A percentile compares a stretch with the other conserved stretches of the same genome.
Evolutionary conservation across 2,329 filamentous ascomycete genomes (phyloP).

Genomic region (Cladosporium sp.): DNA sequence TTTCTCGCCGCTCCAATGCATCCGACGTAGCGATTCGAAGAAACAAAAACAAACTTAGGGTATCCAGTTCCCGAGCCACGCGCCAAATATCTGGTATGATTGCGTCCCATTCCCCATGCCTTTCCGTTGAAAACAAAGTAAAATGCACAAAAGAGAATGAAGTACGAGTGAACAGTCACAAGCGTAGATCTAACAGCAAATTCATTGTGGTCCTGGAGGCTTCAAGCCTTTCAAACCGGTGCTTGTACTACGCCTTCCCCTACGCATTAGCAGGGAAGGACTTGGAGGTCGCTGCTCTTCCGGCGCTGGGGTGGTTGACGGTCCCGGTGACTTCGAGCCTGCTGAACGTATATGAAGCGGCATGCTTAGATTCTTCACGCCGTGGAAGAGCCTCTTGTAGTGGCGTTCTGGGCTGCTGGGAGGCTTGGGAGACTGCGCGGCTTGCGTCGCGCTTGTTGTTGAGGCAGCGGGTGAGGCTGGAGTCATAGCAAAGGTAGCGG

Average conservation of each 20-base stretch:
- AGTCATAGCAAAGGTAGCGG: conserved; percentile 5
- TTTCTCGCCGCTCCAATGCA: too few relatives aligned
- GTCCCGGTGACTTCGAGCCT: not conserved
- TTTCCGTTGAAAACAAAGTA: not conserved
- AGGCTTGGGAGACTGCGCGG: not conserved
- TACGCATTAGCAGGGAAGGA: conserved; percentile 15
- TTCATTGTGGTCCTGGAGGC: conserved; percentile 21
- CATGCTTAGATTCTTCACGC: not conserved
- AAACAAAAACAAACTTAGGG: too few relatives aligned
- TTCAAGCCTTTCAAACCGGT: conserved; percentile 25
- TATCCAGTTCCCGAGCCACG: too few relatives aligned
- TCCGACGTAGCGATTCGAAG: too few relatives aligned
- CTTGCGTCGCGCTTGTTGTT: conserved; percentile 5
- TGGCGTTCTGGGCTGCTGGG: conserved; percentile 36
- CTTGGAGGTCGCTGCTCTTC: not conserved
- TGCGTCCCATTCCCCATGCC: too few relatives aligned
- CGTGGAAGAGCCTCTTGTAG: conserved; percentile 42
- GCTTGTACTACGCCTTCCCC: conserved; percentile 25
- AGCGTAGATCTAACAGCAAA: too few relatives aligned
- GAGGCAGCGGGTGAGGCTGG: not conserved
- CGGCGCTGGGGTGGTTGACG: not conserved
- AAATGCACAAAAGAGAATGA: not conserved
- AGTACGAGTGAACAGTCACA: too few relatives aligned
- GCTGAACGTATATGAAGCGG: not conserved
- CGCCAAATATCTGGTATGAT: too few relatives aligned